Conservation (phyloP, 1,284 basidiomycete genomes). For the Ceratobasidium sp. region DNA sequence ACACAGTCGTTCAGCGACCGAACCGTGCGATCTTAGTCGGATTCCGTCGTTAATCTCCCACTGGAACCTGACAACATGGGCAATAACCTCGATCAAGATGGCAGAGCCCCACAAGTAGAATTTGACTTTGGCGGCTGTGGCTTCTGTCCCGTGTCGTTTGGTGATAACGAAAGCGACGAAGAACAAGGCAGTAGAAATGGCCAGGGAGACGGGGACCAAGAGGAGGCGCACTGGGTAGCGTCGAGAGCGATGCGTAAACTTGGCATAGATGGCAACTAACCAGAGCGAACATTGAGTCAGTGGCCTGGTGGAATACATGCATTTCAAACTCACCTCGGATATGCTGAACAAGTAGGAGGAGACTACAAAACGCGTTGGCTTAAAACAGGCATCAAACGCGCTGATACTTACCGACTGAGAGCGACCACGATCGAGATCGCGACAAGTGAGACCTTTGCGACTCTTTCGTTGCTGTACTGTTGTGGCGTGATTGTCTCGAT, state of each 20-base stretch:
- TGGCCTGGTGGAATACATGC: neutral
- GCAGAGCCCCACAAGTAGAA: constrained; percentile 4
- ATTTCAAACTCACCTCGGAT: neutral
- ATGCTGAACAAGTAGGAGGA: constrained; percentile 20
- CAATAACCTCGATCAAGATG: constrained; percentile 21
- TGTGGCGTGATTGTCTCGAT: constrained; percentile 10
- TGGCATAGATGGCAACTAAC: constrained; percentile 33
- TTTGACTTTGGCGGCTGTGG: constrained; percentile 14
- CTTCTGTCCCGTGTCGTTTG: neutral
- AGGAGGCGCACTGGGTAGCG: constrained; percentile 18
- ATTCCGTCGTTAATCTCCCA: constrained; percentile 19
- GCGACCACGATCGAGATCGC: constrained; percentile 28
- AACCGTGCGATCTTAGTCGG: constrained; percentile 16
- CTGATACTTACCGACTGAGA: constrained; percentile 23
- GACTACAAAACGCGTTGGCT: neutral
- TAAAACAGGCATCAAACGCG: neutral
- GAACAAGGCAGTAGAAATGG: constrained; percentile 17
- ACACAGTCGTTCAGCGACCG: neutral
- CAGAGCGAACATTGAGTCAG: neutral
- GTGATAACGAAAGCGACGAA: constrained; percentile 2
- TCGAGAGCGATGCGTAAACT: neutral
- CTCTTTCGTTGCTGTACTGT: constrained; percentile 11
- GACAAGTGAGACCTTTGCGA: constrained; percentile 26
- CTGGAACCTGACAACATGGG: constrained; percentile 27
- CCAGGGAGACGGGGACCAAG: constrained; percentile 4